Conservation (phyloP, 345 rosid species). For the thale cress (Arabidopsis thaliana) region DNA sequence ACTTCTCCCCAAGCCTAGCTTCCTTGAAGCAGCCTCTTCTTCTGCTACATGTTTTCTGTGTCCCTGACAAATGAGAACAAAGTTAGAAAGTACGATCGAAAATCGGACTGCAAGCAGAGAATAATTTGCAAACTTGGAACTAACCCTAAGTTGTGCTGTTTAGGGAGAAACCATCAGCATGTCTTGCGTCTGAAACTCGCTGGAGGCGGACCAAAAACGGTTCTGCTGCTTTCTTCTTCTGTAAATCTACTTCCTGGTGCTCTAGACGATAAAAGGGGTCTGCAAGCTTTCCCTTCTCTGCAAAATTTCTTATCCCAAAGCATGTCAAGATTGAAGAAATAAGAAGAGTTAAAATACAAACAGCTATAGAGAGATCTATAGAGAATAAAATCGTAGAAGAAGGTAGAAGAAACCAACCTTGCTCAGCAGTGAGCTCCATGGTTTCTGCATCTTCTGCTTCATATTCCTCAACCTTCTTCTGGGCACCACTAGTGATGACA, state of each 20-base stretch:
- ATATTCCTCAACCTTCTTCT: constrained; percentile 77
- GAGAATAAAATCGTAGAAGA: neutral
- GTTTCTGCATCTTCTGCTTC: constrained; percentile 96
- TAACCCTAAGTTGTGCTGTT: constrained; percentile 86
- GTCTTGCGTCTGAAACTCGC: constrained; percentile 79
- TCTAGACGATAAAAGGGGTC: constrained; percentile 97
- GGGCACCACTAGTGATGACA: constrained; percentile 90
- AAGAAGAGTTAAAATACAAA: neutral
- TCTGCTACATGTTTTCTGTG: constrained; percentile 87
- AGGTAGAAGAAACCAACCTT: constrained; percentile 58
- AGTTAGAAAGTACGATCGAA: neutral
- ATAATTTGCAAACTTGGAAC: constrained; percentile 1
- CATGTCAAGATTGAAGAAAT: constrained; percentile 12
- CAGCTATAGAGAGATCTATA: neutral
- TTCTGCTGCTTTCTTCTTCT: constrained; percentile 96
- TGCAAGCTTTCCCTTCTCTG: constrained; percentile 91
- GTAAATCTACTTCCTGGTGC: constrained; percentile 89
- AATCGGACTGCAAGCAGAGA: neutral
- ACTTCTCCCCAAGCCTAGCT: constrained; percentile 70
- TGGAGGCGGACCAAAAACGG: constrained; percentile 86
- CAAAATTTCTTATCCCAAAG: constrained; percentile 20
- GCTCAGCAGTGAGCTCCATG: constrained; percentile 90
- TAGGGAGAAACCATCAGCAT: constrained; percentile 81
- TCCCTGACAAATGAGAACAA: constrained; percentile 46
- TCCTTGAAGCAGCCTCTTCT: constrained; percentile 78